These are phyloP conservation scores for Medicago lupulina DNA, from an alignment of 306 rosid species.

Conservation along the genomic window DNA sequence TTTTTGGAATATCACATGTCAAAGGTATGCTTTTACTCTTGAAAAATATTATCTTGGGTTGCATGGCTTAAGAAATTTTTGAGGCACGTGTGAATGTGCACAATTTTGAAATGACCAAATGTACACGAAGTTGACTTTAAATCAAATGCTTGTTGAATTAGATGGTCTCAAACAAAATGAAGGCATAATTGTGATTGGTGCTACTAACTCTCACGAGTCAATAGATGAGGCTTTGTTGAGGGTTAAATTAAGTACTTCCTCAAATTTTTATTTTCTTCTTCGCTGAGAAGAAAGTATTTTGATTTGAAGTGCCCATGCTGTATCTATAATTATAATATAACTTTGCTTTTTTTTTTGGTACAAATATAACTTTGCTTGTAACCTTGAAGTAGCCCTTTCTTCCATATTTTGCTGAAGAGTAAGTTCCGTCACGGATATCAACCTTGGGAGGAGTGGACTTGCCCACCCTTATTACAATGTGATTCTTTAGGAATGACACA, in stretches of 20 bases:
- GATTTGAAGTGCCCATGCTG: slow-evolving; percentile 39
- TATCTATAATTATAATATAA: no score
- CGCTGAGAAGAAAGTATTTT: slow-evolving; percentile 18
- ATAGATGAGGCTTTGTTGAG: slow-evolving; percentile 76
- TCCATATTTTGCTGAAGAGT: neutral
- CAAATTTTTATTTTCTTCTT: no score
- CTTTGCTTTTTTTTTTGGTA: no score
- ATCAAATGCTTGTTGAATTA: slow-evolving; percentile 91
- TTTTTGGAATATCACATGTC: slow-evolving; percentile 82
- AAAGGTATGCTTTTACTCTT: slow-evolving; percentile 62
- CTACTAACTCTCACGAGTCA: slow-evolving; percentile 87
- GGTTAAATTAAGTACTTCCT: no score
- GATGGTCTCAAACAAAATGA: slow-evolving; percentile 97
- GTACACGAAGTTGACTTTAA: slow-evolving; percentile 82
- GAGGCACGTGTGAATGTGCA: slow-evolving; percentile 75
- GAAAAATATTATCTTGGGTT: slow-evolving; percentile 16
- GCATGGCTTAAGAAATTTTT: no score
- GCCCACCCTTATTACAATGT: no score
- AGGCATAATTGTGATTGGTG: slow-evolving; percentile 93
- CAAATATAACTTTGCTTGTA: no score
- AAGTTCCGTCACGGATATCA: no score
- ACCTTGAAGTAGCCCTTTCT: no score
- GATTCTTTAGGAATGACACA: no score
- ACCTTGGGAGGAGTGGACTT: no score
- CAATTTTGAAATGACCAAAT: slow-evolving; percentile 85